These are phyloP conservation scores for Pseudogymnoascus sp. DNA, from an alignment of 2,329 filamentous ascomycete species.

Conservation along the genomic window DNA sequence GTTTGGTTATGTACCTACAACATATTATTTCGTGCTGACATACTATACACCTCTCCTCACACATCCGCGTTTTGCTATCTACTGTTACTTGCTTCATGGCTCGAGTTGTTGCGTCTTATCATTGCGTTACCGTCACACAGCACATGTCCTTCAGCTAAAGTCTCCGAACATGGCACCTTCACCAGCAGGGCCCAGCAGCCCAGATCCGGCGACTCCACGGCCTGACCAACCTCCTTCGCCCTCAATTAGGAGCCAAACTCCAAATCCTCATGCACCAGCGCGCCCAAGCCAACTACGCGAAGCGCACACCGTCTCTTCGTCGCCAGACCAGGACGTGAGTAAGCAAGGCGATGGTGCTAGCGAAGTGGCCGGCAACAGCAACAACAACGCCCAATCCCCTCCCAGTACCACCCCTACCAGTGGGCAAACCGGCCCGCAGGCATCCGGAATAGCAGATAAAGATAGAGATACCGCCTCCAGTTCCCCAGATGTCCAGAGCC, in stretches of 20 bases:
- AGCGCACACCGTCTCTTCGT: constrained; percentile 20
- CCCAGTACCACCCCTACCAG: constrained; percentile 15
- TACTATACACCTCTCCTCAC: background rate
- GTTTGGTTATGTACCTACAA: background rate
- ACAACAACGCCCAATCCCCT: constrained; percentile 18
- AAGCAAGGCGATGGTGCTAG: background rate
- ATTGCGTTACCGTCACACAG: background rate
- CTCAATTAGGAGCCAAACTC: background rate
- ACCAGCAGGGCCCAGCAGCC: background rate
- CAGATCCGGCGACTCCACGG: background rate
- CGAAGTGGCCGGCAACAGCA: constrained; percentile 16
- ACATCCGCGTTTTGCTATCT: background rate
- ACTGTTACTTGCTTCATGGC: constrained; percentile 1
- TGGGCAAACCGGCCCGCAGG: background rate
- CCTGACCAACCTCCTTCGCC: background rate
- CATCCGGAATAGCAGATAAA: background rate
- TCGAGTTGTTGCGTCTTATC: constrained; percentile 1
- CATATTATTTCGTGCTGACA: background rate
- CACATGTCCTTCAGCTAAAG: constrained; percentile 3
- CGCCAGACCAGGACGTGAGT: constrained; percentile 16
- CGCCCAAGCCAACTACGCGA: constrained; percentile 24
- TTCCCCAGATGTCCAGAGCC: background rate
- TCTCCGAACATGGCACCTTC: constrained; percentile 1
- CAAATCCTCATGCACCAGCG: constrained; percentile 18
- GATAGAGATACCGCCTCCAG: background rate